Base-by-base conservation (phyloP, 2,329 filamentous ascomycete genomes). In the Hypocrella siamensis region DNA sequence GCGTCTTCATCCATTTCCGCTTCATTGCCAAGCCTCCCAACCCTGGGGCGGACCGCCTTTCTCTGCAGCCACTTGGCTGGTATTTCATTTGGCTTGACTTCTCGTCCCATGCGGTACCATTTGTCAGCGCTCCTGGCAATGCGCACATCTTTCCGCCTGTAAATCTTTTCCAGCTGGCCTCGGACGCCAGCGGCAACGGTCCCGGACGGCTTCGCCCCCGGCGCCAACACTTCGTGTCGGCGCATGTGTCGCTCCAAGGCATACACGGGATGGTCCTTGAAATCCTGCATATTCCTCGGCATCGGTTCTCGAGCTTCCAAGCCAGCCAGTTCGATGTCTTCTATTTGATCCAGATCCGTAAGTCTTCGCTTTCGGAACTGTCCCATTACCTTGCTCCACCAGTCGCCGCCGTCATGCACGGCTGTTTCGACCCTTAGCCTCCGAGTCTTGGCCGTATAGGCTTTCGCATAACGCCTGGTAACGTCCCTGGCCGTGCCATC, bases 381-480 rank as follows among this genome's bases (percentile, higher is more conserved):
- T 36, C 55, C 57, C 52, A 75, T 55, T 0, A 61, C 60, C 31
- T 53, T 61, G 3, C 54, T 54, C 64, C 68, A 73, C 71, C 71
- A 76, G 32, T 46, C 46, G 8, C 57, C 57, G 0, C 58, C 66
- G 8, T 57, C 45, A 42, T 65, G 54, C 59, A 62, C 28, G 49
- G 63, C 51, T 19, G 48, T 52, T 30, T 96, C 90, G 2, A 98
- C 67, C n/a, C 90, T 75, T 36, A 70, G 55, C 40, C 75, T 84
- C 16, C 82, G 70, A 1, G 86, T 93, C 54, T 96, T 96, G 16
- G 86, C 81, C 43, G 85, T 90, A 55, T 79, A 96, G 0, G 79
- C 78, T 52, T 90, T 92, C 2, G 76, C 68, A 48, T 98, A 98
- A 12, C 90, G 73, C 34, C 75, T 68, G 0, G 90, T 98, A 1